Evolutionary conservation across 139 green algal genomes (phyloP), one percentile per base, ranked within the genome.

Genomic region (Tetradesmus lagerheimii): DNA sequence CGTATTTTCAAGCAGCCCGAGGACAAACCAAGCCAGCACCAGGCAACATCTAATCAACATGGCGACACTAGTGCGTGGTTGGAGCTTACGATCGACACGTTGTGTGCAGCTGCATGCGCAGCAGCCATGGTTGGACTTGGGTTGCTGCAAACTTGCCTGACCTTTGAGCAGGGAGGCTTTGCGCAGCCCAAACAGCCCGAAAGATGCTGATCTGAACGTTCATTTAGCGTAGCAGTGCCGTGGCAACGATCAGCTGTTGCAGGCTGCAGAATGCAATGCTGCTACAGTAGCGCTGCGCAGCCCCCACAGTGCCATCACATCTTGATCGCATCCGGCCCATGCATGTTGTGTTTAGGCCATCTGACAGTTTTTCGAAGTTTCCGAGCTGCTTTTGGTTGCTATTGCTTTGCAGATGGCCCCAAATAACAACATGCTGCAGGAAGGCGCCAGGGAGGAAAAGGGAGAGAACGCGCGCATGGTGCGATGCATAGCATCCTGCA

Each of bases 401-500:
- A 9, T 20, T 53, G 77, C 77, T 66, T 37, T 66, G 87, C 74
- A 93, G 93, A 94, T 95, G 91, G 78, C 41, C 16, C 41, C 11
- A 2, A 66, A 89, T 29, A 43, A 84, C 3, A 90, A 92, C 9
- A 92, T 96, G 25, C 84, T 96, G 64, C 85, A 93, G 20, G 92
- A 97, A 77, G 97, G 97, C 4, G 96, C 98, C 0, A 92, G 90
- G 6, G 98, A 99, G 86, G 97, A 99, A 80, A 98, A 98, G 57
- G 98, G 98, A 34, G 98, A 99, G 89, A 98, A 96, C 85, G 98
- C 98, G 0, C 92, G 98, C 37, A 92, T 99, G 96, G 97, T 99
- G 82, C 80, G 93, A 11, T 71, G 34, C 6, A 15, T 18, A 84
- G 20, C n/a, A 18, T 31, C 11, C 37, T 29, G 39, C 29, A 41